These are phyloP conservation scores for Lichtheimia corymbifera DNA, from an alignment of 371 early-diverging fungal genomes.

Conservation along the genomic window DNA sequence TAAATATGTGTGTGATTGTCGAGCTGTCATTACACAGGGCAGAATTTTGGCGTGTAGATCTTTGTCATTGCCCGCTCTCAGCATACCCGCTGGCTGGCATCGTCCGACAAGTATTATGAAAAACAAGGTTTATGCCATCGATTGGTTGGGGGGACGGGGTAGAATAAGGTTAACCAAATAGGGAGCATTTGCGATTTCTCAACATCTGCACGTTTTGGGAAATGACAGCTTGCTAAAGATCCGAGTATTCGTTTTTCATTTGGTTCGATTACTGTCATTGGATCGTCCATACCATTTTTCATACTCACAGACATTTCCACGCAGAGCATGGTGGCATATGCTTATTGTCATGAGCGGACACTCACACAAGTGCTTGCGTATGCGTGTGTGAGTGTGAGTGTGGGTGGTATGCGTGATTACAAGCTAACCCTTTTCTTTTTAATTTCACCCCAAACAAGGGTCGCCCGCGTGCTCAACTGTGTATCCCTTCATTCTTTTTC, in stretches of 20 bases:
- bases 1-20: too few species aligned
- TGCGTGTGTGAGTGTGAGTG: background rate
- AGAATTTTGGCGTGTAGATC: too few species aligned
- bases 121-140: background rate
- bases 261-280: conserved; percentile 6
- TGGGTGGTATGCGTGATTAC: background rate
- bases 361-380: background rate
- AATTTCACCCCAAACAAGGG: too few species aligned
- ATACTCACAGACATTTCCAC: background rate
- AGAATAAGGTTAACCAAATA: conserved; percentile 10
- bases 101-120: background rate
- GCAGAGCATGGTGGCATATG: background rate
- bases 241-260: conserved; percentile 9
- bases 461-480: too few species aligned
- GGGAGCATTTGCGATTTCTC: conserved; percentile 10
- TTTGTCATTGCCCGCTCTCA: background rate
- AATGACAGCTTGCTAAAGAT: conserved; percentile 13
- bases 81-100: background rate
- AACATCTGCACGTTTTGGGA: conserved; percentile 4
- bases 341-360: background rate
- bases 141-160: background rate
- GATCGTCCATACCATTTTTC: conserved; percentile 5
- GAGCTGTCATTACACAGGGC: too few species aligned
- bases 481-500: too few species aligned
- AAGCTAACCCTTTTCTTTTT: background rate